Evolutionary conservation across 352 stramenopile genomes (phyloP), one percentile per base, ranked within the genome.

Genomic region (Pythium sukuiense): DNA sequence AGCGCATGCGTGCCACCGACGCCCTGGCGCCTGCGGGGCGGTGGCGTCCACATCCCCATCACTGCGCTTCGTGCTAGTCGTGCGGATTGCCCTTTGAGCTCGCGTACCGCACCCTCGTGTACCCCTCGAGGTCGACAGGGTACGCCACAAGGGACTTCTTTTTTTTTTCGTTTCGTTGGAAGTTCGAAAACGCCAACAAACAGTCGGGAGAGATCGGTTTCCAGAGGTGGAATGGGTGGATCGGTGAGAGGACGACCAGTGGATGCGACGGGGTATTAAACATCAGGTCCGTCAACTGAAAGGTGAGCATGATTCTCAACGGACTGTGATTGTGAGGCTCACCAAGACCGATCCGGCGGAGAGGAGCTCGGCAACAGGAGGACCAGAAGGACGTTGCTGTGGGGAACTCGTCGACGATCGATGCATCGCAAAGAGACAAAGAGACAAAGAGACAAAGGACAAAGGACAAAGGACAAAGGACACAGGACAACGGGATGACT

Each of bases 231-330:
- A 33, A 33, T 13, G 48, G 16, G 6, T 29, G 48, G 27, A 33
- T 33, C 9, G 9, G 24, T 33, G 48, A n/a, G 32, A 4, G 6
- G 6, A 3, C 3, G 18, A 9, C 3, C 7, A 55, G 48, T 33
- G 48, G n/a, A n/a, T 55, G 20, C 18, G 48, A 55, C 48, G 16
- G 48, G 48, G 48, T 55, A 55, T 55, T 32, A n/a, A 33, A 55
- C 48, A 33, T 55, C 9, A 55, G 20, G 16, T 52, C 20, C 20
- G 43, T 52, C 43, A 52, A 52, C 18, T 18, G 43, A 52, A 52
- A n/a, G n/a, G n/a, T n/a, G n/a, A n/a, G n/a, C n/a, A n/a, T n/a
- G n/a, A n/a, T n/a, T n/a, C n/a, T n/a, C n/a, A n/a, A n/a, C n/a
- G n/a, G n/a, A n/a, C n/a, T n/a, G n/a, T n/a, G n/a, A n/a, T n/a